Percentiles rank a stretch among this genome's conserved stretches.
These are phyloP conservation scores for Cytospora mali DNA, from an alignment of 2,329 filamentous ascomycete genomes.

Conservation along the genomic window DNA sequence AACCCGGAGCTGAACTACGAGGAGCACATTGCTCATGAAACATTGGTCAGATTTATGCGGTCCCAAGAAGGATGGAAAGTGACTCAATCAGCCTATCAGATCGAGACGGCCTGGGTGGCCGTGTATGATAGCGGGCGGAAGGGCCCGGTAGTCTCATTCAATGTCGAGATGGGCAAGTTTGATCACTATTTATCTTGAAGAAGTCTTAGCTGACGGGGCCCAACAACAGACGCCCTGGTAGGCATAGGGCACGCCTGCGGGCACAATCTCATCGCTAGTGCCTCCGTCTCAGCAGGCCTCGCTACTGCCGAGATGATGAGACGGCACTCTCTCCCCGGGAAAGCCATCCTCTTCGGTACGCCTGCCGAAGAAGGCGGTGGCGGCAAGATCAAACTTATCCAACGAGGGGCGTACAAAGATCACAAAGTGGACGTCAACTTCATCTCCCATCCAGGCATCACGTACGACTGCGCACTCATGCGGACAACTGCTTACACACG, in stretches of 20 bases:
- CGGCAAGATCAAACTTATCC: slow-evolving; percentile 47
- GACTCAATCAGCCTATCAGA: slow-evolving; percentile 52
- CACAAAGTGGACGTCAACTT: slow-evolving; percentile 43
- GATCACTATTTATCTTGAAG: no score
- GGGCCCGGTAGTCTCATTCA: slow-evolving; percentile 51
- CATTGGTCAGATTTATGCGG: slow-evolving; percentile 51
- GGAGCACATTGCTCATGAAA: slow-evolving; percentile 52
- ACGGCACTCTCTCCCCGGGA: slow-evolving; percentile 44
- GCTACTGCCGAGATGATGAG: slow-evolving; percentile 49
- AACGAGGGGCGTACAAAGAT: slow-evolving; percentile 48
- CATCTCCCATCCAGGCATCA: slow-evolving; percentile 47
- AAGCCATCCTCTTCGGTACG: slow-evolving; percentile 52
- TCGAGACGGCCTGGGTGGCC: slow-evolving; percentile 56
- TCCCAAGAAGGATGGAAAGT: slow-evolving; percentile 51
- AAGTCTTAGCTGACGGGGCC: not conserved
- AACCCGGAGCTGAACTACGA: slow-evolving; percentile 53
- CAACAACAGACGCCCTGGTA: slow-evolving; percentile 48
- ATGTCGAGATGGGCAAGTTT: slow-evolving; percentile 50
- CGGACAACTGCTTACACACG: slow-evolving; percentile 54
- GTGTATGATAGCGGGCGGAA: slow-evolving; percentile 48
- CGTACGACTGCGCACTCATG: slow-evolving; percentile 50
- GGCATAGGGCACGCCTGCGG: slow-evolving; percentile 57
- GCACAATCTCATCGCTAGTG: slow-evolving; percentile 56
- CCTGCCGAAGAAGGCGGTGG: slow-evolving; percentile 48
- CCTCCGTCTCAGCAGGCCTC: slow-evolving; percentile 50